Conservation (phyloP, 2,329 filamentous ascomycete species). For the Fusarium abutilonis region DNA sequence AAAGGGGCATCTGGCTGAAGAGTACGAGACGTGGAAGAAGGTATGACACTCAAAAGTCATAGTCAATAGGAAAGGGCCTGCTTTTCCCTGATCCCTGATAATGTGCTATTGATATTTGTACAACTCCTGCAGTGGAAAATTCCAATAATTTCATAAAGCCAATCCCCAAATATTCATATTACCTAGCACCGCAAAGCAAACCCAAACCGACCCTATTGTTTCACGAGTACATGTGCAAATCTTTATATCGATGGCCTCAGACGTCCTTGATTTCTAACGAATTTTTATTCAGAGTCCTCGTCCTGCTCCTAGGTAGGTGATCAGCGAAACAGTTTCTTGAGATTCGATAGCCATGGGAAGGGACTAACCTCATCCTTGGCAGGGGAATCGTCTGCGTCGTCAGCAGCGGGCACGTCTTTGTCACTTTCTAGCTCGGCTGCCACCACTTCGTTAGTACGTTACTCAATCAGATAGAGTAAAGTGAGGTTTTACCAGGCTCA, state of each 20-base stretch:
- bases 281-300: slow-evolving; percentile 26
- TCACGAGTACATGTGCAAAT: slow-evolving; percentile 2
- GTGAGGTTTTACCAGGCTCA: slow-evolving; percentile 7
- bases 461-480: too few species aligned
- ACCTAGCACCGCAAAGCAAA: slow-evolving; percentile 10
- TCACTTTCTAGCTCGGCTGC: slow-evolving; percentile 32
- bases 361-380: slow-evolving; percentile 46
- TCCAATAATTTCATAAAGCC: slow-evolving; percentile 17
- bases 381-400: slow-evolving; percentile 16
- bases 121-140: slow-evolving; percentile 26
- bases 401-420: slow-evolving; percentile 12
- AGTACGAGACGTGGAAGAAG: slow-evolving; percentile 80
- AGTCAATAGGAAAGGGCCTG: slow-evolving; percentile 25
- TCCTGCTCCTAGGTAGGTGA: slow-evolving; percentile 35
- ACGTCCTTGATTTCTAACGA: neutral
- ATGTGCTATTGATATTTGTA: slow-evolving; percentile 24
- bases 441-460: slow-evolving; percentile 11
- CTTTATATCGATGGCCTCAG: neutral
- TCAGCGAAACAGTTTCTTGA: slow-evolving; percentile 46
- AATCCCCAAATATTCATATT: neutral
- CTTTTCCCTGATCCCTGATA: slow-evolving; percentile 28
- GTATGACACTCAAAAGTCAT: slow-evolving; percentile 55
- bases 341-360: slow-evolving; percentile 35
- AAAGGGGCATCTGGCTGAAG: slow-evolving; percentile 78
- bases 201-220: slow-evolving; percentile 11